Percentiles rank a stretch among this genome's conserved stretches.
phyloP scores from a whole-genome alignment of 345 rosid species.

The Toxicodendron radicans region DNA sequence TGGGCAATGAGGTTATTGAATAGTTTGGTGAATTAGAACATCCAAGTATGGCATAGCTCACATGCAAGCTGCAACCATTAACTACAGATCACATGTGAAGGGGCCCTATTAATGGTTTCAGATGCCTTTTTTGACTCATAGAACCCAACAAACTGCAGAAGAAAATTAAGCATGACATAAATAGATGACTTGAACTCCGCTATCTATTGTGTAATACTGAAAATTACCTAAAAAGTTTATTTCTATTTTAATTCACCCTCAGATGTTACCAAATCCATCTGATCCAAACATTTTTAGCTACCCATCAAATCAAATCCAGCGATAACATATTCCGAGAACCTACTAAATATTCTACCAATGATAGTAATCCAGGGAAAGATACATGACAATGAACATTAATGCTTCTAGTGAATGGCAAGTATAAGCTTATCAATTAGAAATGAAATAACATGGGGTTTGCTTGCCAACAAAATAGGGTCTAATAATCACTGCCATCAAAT shows the following conservation, averaged over 20 bases:
- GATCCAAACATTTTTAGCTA: too few relatives aligned
- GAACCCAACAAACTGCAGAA: background rate
- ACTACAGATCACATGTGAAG: slow-evolving; percentile 28
- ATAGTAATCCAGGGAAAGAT: too few relatives aligned
- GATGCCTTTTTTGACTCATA: slow-evolving; percentile 27
- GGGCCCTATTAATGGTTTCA: background rate
- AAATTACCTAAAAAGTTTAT: background rate
- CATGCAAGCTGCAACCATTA: slow-evolving; percentile 7
- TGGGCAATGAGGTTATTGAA: background rate
- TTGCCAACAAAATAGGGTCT: background rate
- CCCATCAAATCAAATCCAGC: too few relatives aligned
- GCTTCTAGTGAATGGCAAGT: too few relatives aligned
- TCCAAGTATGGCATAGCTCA: slow-evolving; percentile 5
- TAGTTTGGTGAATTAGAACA: slow-evolving; percentile 1
- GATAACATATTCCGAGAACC: background rate
- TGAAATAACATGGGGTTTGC: background rate
- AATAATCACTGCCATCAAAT: background rate
- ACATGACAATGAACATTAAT: too few relatives aligned
- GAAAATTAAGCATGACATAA: background rate
- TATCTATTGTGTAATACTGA: background rate
- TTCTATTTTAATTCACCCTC: background rate
- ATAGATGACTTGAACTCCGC: background rate
- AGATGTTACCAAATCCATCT: too few relatives aligned
- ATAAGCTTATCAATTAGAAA: background rate
- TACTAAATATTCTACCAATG: background rate